Percentiles rank a stretch among this genome's conserved stretches.
Evolutionary conservation across 75 land plant genomes (phyloP).

Genomic region (Sequoia sempervirens): DNA sequence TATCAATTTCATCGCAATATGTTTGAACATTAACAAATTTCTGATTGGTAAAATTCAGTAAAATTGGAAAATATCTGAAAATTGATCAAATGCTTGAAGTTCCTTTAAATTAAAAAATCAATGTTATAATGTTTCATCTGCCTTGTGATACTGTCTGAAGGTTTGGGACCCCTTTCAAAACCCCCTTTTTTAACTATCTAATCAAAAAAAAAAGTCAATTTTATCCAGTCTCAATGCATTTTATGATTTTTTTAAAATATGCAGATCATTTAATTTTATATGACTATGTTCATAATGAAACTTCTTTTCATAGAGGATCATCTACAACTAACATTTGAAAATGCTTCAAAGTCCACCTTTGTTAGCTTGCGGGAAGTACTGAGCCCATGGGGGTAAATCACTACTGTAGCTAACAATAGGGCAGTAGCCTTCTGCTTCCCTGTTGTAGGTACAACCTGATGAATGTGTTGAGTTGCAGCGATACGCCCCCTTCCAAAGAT

Average conservation of each 20-base stretch:
- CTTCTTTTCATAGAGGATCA: not conserved
- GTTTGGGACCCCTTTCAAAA: too few species aligned
- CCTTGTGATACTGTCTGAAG: too few species aligned
- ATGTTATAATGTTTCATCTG: too few species aligned
- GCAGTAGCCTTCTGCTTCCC: slow-evolving; percentile 53
- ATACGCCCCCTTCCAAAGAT: slow-evolving; percentile 43
- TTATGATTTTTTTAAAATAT: too few species aligned
- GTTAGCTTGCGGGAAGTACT: slow-evolving; percentile 41
- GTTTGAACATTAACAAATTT: too few species aligned
- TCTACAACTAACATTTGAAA: not conserved
- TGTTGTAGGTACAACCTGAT: slow-evolving; percentile 45
- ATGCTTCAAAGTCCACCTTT: slow-evolving; percentile 17
- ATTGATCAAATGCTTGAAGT: not conserved
- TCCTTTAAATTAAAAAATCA: not conserved
- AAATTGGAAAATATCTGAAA: not conserved
- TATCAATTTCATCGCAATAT: too few species aligned
- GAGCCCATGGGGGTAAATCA: slow-evolving; percentile 41
- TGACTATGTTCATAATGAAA: not conserved
- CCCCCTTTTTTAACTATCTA: too few species aligned
- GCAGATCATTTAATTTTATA: not conserved
- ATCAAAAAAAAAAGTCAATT: too few species aligned
- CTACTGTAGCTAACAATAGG: slow-evolving; percentile 40
- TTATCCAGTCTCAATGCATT: not conserved
- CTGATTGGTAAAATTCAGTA: not conserved
- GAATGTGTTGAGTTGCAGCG: slow-evolving; percentile 34